Conservation (phyloP, 2,329 filamentous ascomycete species). For the Fusarium staphyleae region DNA sequence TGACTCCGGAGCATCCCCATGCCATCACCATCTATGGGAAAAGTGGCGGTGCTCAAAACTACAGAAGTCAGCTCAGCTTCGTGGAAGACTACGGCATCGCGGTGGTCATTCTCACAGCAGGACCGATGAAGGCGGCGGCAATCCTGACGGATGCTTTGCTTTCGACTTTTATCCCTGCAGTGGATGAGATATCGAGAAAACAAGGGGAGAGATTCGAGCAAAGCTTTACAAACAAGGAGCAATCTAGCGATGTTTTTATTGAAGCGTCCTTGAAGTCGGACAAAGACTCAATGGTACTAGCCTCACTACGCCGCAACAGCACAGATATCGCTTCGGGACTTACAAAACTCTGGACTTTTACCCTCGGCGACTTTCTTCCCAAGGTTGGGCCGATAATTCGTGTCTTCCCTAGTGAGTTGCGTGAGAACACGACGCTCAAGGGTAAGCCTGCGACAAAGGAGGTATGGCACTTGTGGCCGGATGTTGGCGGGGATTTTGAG, state of each 20-base stretch:
- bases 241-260: background rate
- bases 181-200: slow-evolving; percentile 40
- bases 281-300: slow-evolving; percentile 36
- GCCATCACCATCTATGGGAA: slow-evolving; percentile 46
- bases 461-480: slow-evolving; percentile 43
- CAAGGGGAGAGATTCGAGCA: slow-evolving; percentile 38
- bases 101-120: slow-evolving; percentile 44
- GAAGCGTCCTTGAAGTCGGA: slow-evolving; percentile 36
- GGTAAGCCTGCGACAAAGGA: slow-evolving; percentile 27
- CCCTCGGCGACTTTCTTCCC: slow-evolving; percentile 37
- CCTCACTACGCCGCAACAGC: slow-evolving; percentile 32
- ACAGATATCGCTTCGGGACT: slow-evolving; percentile 34
- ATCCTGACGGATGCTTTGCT: slow-evolving; percentile 42
- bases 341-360: slow-evolving; percentile 30
- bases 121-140: slow-evolving; percentile 40
- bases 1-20: slow-evolving; percentile 42
- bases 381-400: slow-evolving; percentile 29
- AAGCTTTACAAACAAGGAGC: slow-evolving; percentile 6
- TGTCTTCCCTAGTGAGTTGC: slow-evolving; percentile 39
- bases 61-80: slow-evolving; percentile 46
- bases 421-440: slow-evolving; percentile 8
- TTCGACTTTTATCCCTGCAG: slow-evolving; percentile 38
- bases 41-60: slow-evolving; percentile 45
- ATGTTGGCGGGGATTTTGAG: slow-evolving; percentile 5
- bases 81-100: slow-evolving; percentile 48